Conservation (phyloP, 768 basidiomycete genomes). For the Lactarius trivialis region DNA sequence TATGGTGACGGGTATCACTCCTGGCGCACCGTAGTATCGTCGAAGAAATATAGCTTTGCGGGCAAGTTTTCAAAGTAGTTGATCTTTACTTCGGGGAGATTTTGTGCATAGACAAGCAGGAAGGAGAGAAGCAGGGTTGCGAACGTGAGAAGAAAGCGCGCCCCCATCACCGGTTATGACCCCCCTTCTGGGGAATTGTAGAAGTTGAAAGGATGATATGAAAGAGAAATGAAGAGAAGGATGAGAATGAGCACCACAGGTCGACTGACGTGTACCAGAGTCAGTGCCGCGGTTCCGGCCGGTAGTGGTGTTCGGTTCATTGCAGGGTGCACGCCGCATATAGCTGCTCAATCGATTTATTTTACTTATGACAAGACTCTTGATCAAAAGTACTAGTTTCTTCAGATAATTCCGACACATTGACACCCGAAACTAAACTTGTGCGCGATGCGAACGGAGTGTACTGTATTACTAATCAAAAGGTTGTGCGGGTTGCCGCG, state of each 20-base stretch:
- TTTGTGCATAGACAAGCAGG: constrained; percentile 17
- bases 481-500: no score
- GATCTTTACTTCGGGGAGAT: constrained; percentile 26
- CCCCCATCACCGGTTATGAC: constrained; percentile 9
- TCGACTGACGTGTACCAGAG: background rate
- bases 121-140: constrained; percentile 1
- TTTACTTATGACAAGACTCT: no score
- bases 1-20: constrained; percentile 8
- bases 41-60: constrained; percentile 80
- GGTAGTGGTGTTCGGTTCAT: background rate
- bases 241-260: background rate
- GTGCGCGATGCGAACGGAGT: background rate
- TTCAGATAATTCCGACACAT: background rate
- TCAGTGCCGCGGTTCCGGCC: background rate
- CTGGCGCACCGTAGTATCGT: constrained; percentile 71
- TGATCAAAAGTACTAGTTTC: no score
- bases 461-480: background rate
- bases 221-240: background rate
- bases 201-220: background rate
- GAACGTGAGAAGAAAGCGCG: background rate
- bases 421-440: background rate
- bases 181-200: background rate
- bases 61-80: constrained; percentile 67
- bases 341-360: background rate
- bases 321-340: background rate